Conservation (phyloP, 139 green algal genomes). For the Chlorella sp. region DNA sequence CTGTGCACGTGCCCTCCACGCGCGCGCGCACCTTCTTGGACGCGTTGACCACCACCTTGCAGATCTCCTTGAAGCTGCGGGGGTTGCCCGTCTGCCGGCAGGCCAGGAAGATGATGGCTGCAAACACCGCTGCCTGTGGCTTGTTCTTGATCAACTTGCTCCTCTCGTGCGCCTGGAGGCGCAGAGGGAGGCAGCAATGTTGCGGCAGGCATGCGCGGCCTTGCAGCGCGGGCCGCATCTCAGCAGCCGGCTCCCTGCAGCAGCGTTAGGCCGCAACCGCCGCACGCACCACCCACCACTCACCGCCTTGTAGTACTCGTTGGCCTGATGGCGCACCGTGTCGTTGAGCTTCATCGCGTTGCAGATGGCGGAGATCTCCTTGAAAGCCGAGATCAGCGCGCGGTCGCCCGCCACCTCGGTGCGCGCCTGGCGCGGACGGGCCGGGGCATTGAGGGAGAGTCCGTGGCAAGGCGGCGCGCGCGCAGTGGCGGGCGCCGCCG, state of each 20-base stretch:
- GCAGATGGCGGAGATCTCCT: conserved; percentile 56
- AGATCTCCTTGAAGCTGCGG: conserved; percentile 92
- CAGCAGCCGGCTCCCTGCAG: no score
- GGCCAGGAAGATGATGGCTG: conserved; percentile 87
- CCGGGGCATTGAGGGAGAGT: no score
- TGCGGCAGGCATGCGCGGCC: no score
- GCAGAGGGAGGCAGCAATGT: no score
- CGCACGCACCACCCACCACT: not conserved
- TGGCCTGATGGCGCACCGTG: conserved; percentile 69
- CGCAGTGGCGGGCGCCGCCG: no score
- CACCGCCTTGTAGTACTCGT: conserved; percentile 67
- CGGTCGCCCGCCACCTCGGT: conserved; percentile 38
- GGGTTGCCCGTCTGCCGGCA: conserved; percentile 74
- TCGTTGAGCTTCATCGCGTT: conserved; percentile 59
- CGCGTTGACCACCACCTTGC: conserved; percentile 59
- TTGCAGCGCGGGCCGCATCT: no score
- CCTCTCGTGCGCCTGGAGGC: conserved; percentile 38
- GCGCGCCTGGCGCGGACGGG: conserved; percentile 27
- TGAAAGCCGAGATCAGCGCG: conserved; percentile 47
- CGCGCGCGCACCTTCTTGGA: conserved; percentile 51
- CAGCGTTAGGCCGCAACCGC: not conserved
- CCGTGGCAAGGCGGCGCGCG: no score
- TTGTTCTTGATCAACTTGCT: conserved; percentile 62
- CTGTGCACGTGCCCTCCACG: no score
- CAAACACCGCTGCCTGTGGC: conserved; percentile 67